Percentiles rank a stretch among this genome's conserved stretches.
Evolutionary conservation across 768 basidiomycete genomes (phyloP).

Genomic region (Suillus brevipes): DNA sequence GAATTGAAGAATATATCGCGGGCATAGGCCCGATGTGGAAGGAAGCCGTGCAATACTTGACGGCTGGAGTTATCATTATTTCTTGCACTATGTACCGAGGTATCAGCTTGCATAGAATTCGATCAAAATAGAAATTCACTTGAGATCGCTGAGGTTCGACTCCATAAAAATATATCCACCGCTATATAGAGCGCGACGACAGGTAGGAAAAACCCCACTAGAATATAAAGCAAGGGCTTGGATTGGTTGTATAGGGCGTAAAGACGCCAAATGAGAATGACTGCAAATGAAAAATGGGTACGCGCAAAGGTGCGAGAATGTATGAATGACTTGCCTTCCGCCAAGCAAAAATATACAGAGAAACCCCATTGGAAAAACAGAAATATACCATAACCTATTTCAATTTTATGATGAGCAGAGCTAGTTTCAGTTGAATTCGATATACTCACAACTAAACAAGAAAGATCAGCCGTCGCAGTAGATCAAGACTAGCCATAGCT

Average conservation of each 20-base stretch:
- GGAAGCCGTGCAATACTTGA: background rate
- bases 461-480: no score
- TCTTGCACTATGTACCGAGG: background rate
- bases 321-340: background rate
- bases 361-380: background rate
- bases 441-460: background rate
- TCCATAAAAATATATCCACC: background rate
- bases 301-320: background rate
- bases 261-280: slow-evolving; percentile 2
- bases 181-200: background rate
- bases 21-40: background rate
- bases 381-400: background rate
- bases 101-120: background rate
- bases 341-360: background rate
- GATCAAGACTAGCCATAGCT: no score
- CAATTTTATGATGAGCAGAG: background rate
- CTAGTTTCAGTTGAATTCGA: no score
- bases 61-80: background rate
- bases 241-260: background rate
- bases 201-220: background rate
- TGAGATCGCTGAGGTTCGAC: background rate
- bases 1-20: background rate
- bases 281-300: background rate
- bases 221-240: background rate
- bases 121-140: background rate